A percentile compares a stretch with the other conserved stretches of the same genome.
These are phyloP conservation scores for Hanseniaspora lindneri DNA, from an alignment of 805 yeast species.

Conservation along the genomic window DNA sequence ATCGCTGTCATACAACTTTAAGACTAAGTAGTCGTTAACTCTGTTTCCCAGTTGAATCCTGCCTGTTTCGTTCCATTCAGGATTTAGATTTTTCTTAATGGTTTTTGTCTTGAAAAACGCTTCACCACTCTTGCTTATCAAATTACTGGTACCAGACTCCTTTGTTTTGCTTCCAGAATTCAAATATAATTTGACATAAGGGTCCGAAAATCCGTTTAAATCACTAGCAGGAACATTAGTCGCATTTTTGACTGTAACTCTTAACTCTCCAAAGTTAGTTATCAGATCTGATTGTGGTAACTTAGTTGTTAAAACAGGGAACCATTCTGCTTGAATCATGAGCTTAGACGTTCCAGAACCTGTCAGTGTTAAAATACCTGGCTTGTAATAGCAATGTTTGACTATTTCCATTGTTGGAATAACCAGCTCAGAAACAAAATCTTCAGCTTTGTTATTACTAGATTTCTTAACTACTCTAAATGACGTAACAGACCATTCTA, in stretches of 20 bases:
- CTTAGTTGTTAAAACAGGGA: constrained; percentile 51
- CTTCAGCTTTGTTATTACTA: constrained; percentile 43
- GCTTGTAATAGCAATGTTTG: constrained; percentile 50
- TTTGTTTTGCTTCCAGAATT: constrained; percentile 38
- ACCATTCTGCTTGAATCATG: constrained; percentile 56
- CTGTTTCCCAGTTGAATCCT: constrained; percentile 48
- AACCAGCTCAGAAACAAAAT: constrained; percentile 47
- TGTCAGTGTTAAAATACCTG: constrained; percentile 43
- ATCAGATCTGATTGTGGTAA: constrained; percentile 67
- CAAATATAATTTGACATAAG: constrained; percentile 59
- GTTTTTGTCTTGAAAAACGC: constrained; percentile 62
- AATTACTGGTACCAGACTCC: constrained; percentile 22
- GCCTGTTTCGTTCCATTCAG: constrained; percentile 73
- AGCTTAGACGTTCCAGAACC: constrained; percentile 45
- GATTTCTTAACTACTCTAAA: constrained; percentile 51
- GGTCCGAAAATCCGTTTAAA: constrained; percentile 86
- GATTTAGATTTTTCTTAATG: constrained; percentile 75
- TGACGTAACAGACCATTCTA: constrained; percentile 57
- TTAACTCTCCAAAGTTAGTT: constrained; percentile 60
- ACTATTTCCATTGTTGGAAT: constrained; percentile 58
- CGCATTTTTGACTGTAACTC: constrained; percentile 52
- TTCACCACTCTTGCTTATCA: constrained; percentile 38
- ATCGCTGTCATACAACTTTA: constrained; percentile 80
- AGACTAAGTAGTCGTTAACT: constrained; percentile 44
- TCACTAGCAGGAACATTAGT: constrained; percentile 72